Conservation (phyloP, 108 stramenopile genomes). For the Pseudonitzschia pungens region DNA sequence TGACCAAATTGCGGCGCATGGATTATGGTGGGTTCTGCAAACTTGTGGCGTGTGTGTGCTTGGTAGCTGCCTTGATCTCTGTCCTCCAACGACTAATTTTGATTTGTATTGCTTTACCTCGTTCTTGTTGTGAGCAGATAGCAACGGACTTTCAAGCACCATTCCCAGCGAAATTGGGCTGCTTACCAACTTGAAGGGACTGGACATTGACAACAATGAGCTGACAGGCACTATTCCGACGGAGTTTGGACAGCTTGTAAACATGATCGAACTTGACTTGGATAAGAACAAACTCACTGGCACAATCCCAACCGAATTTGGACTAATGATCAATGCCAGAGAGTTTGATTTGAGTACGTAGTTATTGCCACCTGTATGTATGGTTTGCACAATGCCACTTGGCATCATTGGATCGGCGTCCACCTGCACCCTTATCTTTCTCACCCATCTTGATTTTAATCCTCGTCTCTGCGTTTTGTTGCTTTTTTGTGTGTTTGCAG, state of each 20-base stretch:
- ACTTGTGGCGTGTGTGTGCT: too few species aligned
- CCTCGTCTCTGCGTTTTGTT: background rate
- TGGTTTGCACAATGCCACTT: too few species aligned
- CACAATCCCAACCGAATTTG: conserved; percentile 50
- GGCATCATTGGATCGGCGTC: too few species aligned
- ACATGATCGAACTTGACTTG: background rate
- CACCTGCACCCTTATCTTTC: too few species aligned
- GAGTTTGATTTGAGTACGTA: conserved; percentile 36
- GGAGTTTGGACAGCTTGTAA: background rate
- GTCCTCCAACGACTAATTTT: too few species aligned
- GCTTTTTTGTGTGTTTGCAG: too few species aligned
- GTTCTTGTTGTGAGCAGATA: background rate
- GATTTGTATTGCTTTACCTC: too few species aligned
- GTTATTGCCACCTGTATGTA: too few species aligned
- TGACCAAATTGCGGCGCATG: background rate
- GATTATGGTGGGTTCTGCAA: background rate
- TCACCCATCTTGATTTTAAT: background rate
- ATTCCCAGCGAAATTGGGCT: conserved; percentile 48
- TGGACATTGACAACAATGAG: conserved; percentile 1
- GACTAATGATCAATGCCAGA: conserved; percentile 41
- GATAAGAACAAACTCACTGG: conserved; percentile 24
- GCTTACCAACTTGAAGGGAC: conserved; percentile 36
- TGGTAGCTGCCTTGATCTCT: too few species aligned
- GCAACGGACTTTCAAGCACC: conserved; percentile 45
- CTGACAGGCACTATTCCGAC: background rate